phyloP scores from a whole-genome alignment of 2,329 filamentous ascomycete species.

The Neopestalotiopsis sp. region DNA sequence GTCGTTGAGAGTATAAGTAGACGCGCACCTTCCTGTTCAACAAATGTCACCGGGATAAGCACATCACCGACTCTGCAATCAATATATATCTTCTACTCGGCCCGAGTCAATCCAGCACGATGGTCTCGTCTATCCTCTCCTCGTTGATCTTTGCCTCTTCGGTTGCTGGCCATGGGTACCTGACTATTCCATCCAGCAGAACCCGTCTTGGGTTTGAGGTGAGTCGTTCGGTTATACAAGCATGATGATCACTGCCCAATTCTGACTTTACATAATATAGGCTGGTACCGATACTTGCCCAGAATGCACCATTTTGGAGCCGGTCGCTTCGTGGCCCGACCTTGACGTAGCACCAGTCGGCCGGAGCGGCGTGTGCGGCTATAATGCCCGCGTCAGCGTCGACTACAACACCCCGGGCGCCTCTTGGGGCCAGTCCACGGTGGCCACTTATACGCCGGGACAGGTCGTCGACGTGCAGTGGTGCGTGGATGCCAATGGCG shows the following conservation, averaged over 20 bases:
- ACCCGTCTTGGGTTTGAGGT: constrained; percentile 52
- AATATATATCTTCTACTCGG: neutral
- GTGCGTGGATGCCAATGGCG: constrained; percentile 62
- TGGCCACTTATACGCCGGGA: constrained; percentile 51
- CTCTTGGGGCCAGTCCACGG: constrained; percentile 49
- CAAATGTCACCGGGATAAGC: neutral
- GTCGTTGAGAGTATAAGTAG: constrained; percentile 5
- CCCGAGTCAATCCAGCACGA: neutral
- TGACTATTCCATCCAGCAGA: constrained; percentile 50
- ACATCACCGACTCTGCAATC: neutral
- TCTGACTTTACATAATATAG: constrained; percentile 32
- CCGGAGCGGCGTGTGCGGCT: constrained; percentile 58
- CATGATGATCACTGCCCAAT: neutral
- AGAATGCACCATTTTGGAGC: constrained; percentile 60
- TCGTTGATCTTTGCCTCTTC: constrained; percentile 21
- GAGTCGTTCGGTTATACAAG: constrained; percentile 14
- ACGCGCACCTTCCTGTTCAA: neutral
- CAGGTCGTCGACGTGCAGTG: constrained; percentile 56
- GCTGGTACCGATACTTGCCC: constrained; percentile 56
- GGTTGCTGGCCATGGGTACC: constrained; percentile 50
- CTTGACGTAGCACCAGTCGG: constrained; percentile 51
- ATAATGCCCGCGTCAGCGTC: constrained; percentile 57
- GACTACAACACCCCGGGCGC: constrained; percentile 56
- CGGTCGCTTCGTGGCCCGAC: constrained; percentile 55
- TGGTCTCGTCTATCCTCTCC: constrained; percentile 6